Conservation (phyloP, 2,329 filamentous ascomycete genomes). For the Emmonsia crescens region DNA sequence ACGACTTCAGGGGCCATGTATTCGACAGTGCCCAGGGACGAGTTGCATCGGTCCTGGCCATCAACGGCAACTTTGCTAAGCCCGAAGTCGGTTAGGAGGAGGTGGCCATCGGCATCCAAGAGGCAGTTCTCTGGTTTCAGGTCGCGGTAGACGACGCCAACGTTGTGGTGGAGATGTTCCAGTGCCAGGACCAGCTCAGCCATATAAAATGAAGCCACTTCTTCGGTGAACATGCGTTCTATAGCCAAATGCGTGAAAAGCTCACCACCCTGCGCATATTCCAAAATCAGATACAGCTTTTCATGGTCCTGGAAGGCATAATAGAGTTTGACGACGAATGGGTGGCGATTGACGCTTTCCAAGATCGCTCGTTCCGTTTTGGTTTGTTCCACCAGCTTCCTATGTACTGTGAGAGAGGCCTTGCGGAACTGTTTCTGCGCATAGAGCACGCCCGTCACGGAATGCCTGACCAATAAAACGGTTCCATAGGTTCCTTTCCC, state of each 20-base stretch:
- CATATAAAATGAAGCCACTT: conserved; percentile 92
- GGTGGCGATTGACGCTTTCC: conserved; percentile 90
- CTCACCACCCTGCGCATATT: conserved; percentile 95
- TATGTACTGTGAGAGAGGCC: conserved; percentile 87
- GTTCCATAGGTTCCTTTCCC: conserved; percentile 96
- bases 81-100: conserved; percentile 92
- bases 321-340: conserved; percentile 95
- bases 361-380: conserved; percentile 93
- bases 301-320: conserved; percentile 98
- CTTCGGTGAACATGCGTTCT: conserved; percentile 90
- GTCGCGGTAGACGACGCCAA: conserved; percentile 93
- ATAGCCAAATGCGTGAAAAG: conserved; percentile 89
- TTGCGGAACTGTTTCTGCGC: conserved; percentile 99
- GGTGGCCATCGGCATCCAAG: conserved; percentile 78
- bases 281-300: conserved; percentile 92
- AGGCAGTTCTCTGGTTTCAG: conserved; percentile 97
- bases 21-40: conserved; percentile 86
- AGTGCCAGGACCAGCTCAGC: conserved; percentile 93
- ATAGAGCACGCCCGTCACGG: conserved; percentile 74
- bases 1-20: conserved; percentile 99
- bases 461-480: conserved; percentile 85
- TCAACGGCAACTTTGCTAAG: conserved; percentile 87
- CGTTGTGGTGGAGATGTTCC: conserved; percentile 79
- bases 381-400: conserved; percentile 91
- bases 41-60: conserved; percentile 62